Percentiles rank a stretch among this genome's conserved stretches.
phyloP scores from a whole-genome alignment of 257 asterid species.

The Catharanthus roseus region DNA sequence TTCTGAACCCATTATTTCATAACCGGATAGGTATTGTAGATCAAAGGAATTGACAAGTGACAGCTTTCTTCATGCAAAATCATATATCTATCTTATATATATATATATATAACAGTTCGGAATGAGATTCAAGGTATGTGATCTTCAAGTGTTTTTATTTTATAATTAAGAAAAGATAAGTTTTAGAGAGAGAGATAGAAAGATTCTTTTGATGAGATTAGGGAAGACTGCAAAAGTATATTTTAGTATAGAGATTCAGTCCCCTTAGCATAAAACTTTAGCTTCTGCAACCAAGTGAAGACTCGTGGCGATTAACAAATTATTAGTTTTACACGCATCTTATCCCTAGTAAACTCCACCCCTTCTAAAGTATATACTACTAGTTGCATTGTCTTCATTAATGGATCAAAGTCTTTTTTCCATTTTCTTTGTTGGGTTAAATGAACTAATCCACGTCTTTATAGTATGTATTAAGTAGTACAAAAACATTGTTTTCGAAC shows the following conservation, averaged over 20 bases:
- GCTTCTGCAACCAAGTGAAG: neutral
- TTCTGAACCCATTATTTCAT: no score
- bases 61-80: no score
- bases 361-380: no score
- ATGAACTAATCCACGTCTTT: neutral
- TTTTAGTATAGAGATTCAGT: constrained; percentile 25
- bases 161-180: no score
- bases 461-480: neutral
- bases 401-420: constrained; percentile 7
- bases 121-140: constrained; percentile 20
- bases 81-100: no score
- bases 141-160: no score
- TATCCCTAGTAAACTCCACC: neutral
- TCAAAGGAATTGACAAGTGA: no score
- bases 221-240: constrained; percentile 22
- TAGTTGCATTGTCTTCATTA: neutral
- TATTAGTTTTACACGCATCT: neutral
- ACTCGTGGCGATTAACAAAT: constrained; percentile 5
- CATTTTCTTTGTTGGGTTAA: neutral
- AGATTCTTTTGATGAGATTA: constrained; percentile 16
- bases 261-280: constrained; percentile 35
- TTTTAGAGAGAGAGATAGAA: neutral
- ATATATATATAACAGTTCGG: no score
- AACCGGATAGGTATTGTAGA: no score
- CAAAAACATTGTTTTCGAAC: neutral